Base-by-base conservation (phyloP, 106 monocot species). In the Acorus gramineus region DNA sequence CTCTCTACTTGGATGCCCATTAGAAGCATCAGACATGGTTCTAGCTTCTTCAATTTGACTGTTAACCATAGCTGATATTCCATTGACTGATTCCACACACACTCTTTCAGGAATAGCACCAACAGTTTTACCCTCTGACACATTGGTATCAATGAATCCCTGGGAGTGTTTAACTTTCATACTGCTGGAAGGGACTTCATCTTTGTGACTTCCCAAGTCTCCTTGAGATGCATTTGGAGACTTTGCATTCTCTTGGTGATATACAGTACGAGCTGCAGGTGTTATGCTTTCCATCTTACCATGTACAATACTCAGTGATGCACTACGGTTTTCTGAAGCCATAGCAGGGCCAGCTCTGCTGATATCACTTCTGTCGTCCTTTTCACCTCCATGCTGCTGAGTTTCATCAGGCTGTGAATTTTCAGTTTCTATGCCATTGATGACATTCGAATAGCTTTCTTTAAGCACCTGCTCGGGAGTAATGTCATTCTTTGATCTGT, bases 1-100 rank as follows among this genome's bases (percentile, higher is more conserved):
- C n/a, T 47, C 49, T 61, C n/a, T 74, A 74, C 11, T 60, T 48
- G 6, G 45, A 64, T 44, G 49, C 12, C 52, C 57, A 48, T 9
- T 53, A 54, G 6, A 6, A 46, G 65, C 44, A 43, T 12, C 65
- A 43, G 12, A 50, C 44, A 13, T 65, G 43, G 28, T 52, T 42
- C 11, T 46, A 11, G 60, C 8, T 49, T 72, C 52, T 28, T 0
- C 3, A 46, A 46, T 8, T 10, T 62, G 6, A 47, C 28, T 64
- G 14, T 12, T 8, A 6, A 28, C 28, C 28, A 28, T 28, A 28
- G 49, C 51, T 57, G 47, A 11, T 57, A 47, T 47, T 5, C 14
- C 57, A 68, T 68, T 44, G 57, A 6, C 10, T 47, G 68, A 45
- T 49, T 57, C n/a, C 47, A 4, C 5, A 6, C 4, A 7, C 4